Base-by-base conservation (phyloP, 176 grass and related monocot species). In the Lolium multiflorum region DNA sequence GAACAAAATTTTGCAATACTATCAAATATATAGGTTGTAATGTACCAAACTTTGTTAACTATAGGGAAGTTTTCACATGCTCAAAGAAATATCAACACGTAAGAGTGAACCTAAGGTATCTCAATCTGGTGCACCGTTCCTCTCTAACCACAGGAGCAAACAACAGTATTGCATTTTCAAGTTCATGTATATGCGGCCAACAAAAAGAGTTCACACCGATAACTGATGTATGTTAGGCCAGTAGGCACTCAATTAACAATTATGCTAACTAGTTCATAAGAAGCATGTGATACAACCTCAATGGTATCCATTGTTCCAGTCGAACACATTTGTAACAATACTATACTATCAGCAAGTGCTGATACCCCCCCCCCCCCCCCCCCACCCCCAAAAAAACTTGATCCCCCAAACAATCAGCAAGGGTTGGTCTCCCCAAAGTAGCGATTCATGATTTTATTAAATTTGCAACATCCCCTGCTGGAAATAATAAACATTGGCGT, bases 171-270 rank as follows among this genome's bases (percentile, higher is more conserved):
- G 52, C 55, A 54, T 76, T 63, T 56, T 55, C 16, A 18, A 47
- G n/a, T n/a, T n/a, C 77, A 85, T 55, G 48, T 46, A 81, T 84
- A 77, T 44, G 76, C 62, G 85, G 86, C 16, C 62, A 81, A 71
- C 11, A 80, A 35, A 9, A 50, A 65, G 3, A 80, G 9, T 28
- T n/a, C 60, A 48, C 18, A 60, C 39, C 47, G 77, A 62, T 56
- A 80, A n/a, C 25, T 80, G 37, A 1, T 57, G 6, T 66, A 25
- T 16, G 18, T 74, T 73, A 70, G 47, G 56, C 38, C 7, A 48
- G 4, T 77, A 72, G 31, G 46, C 25, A 47, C 44, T 20, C 9
- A 71, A 55, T 35, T 54, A 82, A 4, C 69, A 79, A 63, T 74
- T 60, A 62, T 43, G 47, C 54, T 57, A 38, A 83, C 57, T 74